Evolutionary conservation across 2,329 filamentous ascomycete species (phyloP), one percentile per base, ranked within the genome.

Genomic region (Pseudogymnoascus destructans): DNA sequence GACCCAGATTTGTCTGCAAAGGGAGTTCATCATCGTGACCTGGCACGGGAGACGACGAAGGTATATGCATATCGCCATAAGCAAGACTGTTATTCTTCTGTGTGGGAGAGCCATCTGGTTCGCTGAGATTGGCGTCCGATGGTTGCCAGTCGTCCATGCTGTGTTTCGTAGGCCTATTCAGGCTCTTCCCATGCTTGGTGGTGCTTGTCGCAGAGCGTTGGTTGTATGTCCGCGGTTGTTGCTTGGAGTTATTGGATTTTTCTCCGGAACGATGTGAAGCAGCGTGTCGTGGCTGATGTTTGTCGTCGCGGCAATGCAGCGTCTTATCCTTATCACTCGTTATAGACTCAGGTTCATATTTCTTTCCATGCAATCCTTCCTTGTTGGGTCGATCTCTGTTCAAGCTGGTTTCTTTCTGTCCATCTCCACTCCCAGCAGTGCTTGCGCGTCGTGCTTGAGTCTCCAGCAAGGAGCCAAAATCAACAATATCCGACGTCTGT

Each of bases 21-120:
- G 46, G 46, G 46, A 52, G 46, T 32, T 52, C 46, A 30, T 52
- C 46, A 13, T 52, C 46, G 25, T 52, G 46, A 4, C 46, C 46
- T 13, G 46, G 46, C 25, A 52, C 25, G n/a, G 46, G 46, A 52
- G 46, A 52, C 9, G 46, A 52, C 2, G 46, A 52, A 19, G 8
- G 25, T 15, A 52, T 19, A 4, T 19, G 23, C 9, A 30, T 52
- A 32, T 52, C 46, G 46, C 25, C 46, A 32, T 52, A 52, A 7
- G 46, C 46, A 52, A 52, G 46, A 11, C 46, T 52, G 19, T 52
- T 52, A 8, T 52, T 52, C 25, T 52, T 52, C 46, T 52, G 46
- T 30, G 46, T 52, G 25, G 46, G 46, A 32, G 46, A 52, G n/a
- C 46, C 46, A 13, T 52, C 46, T 17, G 46, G 46, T 19, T 32